Base-by-base conservation (phyloP, 2,329 filamentous ascomycete species). In the Cyphellophora attinorum region DNA sequence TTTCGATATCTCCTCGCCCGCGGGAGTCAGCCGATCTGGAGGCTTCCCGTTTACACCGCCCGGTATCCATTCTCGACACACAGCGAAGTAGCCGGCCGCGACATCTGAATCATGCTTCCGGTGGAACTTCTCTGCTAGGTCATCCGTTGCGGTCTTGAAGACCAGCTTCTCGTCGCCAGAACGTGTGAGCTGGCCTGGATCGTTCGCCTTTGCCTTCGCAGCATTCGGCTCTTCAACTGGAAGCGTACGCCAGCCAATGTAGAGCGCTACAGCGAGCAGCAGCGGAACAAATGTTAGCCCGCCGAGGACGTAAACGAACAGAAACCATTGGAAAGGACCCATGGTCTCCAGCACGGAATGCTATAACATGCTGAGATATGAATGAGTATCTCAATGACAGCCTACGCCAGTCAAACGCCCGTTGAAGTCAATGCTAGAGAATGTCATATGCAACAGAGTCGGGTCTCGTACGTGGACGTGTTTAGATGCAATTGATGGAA, bases 1-100 rank as follows among this genome's bases (percentile, higher is more conserved):
- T 27, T 81, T 68, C 19, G 80, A 76, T 29, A 91, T 77, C 11
- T 82, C 80, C 37, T 81, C 78, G 12, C 85, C 85, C 10, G 84
- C 74, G 86, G 85, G 0, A 84, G 89, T 19, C 79, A 76, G 40
- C 85, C 75, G 17, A 6, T 31, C 61, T 94, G 88, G 39, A 5
- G 88, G 86, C 61, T 89, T 93, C 40, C 85, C 85, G 64, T 93
- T 93, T 57, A 93, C 80, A 27, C 86, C 88, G 54, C 86, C 85
- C 27, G 88, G 85, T 1, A 85, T 83, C 60, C 91, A 95, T 62
- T 94, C 86, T 54, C 88, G 76, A 55, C 84, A 93, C 11, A 95
- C 85, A n/a, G 86, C 85, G 58, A 95, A 95, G 62, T 93, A 95
- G 12, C 86, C 88, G 6, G 86, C 83, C 2, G 85, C 84, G 27